A percentile compares a stretch with the other conserved stretches of the same genome.
Evolutionary conservation across 768 basidiomycete genomes (phyloP).

Genomic region (Boletellus ananas): DNA sequence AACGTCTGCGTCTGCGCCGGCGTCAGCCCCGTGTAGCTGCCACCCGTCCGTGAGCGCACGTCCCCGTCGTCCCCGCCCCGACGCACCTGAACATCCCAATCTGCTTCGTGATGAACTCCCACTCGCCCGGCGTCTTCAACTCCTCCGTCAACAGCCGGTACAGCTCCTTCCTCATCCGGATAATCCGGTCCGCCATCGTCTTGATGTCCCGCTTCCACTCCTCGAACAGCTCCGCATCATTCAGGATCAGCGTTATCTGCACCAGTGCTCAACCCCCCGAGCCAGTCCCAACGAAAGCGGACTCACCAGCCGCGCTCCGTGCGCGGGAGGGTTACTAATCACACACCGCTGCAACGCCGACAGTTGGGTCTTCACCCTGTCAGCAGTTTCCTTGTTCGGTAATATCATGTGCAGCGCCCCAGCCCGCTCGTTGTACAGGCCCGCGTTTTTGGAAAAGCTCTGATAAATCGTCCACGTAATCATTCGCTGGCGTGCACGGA

Average conservation of each 20-base stretch:
- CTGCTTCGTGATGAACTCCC: constrained; percentile 94
- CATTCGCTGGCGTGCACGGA: not conserved
- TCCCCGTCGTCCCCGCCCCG: not conserved
- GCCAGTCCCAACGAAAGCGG: not conserved
- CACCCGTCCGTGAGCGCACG: constrained; percentile 9
- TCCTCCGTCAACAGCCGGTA: constrained; percentile 64
- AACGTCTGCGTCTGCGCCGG: constrained; percentile 62
- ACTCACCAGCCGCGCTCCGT: constrained; percentile 84
- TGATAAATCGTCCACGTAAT: constrained; percentile 33
- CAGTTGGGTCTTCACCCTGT: constrained; percentile 78
- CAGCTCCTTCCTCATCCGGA: constrained; percentile 83
- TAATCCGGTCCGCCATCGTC: constrained; percentile 77
- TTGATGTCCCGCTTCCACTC: constrained; percentile 90
- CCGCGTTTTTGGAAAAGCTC: constrained; percentile 98
- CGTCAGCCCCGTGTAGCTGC: constrained; percentile 81
- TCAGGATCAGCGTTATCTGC: constrained; percentile 80
- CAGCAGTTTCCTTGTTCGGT: constrained; percentile 58
- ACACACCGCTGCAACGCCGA: constrained; percentile 90
- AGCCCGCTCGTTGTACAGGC: constrained; percentile 90
- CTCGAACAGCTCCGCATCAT: constrained; percentile 65
- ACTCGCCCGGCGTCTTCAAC: constrained; percentile 84
- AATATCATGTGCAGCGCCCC: constrained; percentile 89
- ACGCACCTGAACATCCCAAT: constrained; percentile 95
- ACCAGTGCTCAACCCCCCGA: not conserved
- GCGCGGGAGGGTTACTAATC: constrained; percentile 91